Conservation (phyloP, 306 rosid genomes). For the Cicer chorassanicum region DNA sequence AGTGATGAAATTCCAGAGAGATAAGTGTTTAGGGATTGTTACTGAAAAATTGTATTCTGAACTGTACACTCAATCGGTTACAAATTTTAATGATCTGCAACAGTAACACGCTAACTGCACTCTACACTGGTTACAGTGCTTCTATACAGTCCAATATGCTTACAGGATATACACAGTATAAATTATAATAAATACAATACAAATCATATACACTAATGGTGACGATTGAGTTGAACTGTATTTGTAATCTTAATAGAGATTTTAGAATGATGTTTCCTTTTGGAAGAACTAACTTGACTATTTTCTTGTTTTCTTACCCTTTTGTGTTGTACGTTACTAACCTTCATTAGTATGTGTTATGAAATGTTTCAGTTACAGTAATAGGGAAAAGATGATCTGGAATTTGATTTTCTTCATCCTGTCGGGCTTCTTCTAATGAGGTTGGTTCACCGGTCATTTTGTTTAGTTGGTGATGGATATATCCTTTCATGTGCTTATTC, state of each 20-base stretch:
- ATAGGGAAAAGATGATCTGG: constrained; percentile 79
- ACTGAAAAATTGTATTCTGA: no score
- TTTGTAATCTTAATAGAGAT: constrained; percentile 22
- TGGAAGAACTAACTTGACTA: constrained; percentile 7
- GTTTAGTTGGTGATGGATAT: constrained; percentile 33
- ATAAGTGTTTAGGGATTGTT: no score
- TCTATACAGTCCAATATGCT: neutral
- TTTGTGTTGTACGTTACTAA: constrained; percentile 27
- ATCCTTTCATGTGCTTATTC: constrained; percentile 43
- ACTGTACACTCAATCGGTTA: no score
- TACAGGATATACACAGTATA: neutral
- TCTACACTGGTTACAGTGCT: neutral
- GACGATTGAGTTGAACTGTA: constrained; percentile 31
- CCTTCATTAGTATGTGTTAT: constrained; percentile 28
- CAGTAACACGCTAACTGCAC: neutral
- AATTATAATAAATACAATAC: neutral
- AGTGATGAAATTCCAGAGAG: no score
- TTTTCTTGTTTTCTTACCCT: constrained; percentile 4
- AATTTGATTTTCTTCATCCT: constrained; percentile 64
- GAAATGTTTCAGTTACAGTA: constrained; percentile 80
- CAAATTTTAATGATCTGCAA: neutral
- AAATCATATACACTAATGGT: neutral
- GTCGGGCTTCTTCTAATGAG: constrained; percentile 75
- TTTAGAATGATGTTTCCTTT: constrained; percentile 15
- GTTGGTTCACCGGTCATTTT: constrained; percentile 52